Evolutionary conservation across 352 stramenopile genomes (phyloP), one percentile per base, ranked within the genome.

Genomic region (Phytophthora pini): DNA sequence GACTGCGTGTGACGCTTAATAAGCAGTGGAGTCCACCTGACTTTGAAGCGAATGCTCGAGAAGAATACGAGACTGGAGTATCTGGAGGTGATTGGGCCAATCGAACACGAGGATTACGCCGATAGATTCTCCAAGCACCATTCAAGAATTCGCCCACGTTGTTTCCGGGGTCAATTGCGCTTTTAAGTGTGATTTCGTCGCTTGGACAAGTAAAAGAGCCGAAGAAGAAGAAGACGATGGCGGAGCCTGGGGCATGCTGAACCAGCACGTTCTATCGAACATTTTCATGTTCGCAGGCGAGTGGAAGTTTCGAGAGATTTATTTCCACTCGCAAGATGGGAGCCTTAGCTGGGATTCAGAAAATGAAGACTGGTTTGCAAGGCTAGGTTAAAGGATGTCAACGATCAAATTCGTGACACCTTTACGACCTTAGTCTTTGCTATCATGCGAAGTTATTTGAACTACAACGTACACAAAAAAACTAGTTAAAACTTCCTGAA

Each of bases 21-120:
- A 10, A 36, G 48, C 10, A 38, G 22, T 49, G 22, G 20, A 36
- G 44, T 26, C 46, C 32, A 15, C 20, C 38, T 3, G 13, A 22
- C 12, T 43, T 43, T 3, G 38, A 43, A 29, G 13, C 15, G 0
- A 43, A 64, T 64, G 46, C 6, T 22, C 13, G 11, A 20, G 38
- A 34, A 24, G 5, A 64, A 64, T 17, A 29, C 40, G 24, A 56
- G 22, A 2, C 24, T 52, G 10, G 46, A 64, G 8, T 56, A 64
- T 20, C 12, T 64, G 9, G 56, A 64, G 1, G 36, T 64, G 15
- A 26, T 56, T 13, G 46, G 11, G 15, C 34, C 44, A 0, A n/a
- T 12, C 1, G 34, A 39, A 13, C 15, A 55, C 15, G 5, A 49
- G 2, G 15, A 29, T 15, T 62, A 55, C 20, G 12, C 41, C 38